A percentile compares a stretch with the other conserved stretches of the same genome.
phyloP scores from a whole-genome alignment of 192 early-diverging fungal species.

The Backusella tuberculispora region DNA sequence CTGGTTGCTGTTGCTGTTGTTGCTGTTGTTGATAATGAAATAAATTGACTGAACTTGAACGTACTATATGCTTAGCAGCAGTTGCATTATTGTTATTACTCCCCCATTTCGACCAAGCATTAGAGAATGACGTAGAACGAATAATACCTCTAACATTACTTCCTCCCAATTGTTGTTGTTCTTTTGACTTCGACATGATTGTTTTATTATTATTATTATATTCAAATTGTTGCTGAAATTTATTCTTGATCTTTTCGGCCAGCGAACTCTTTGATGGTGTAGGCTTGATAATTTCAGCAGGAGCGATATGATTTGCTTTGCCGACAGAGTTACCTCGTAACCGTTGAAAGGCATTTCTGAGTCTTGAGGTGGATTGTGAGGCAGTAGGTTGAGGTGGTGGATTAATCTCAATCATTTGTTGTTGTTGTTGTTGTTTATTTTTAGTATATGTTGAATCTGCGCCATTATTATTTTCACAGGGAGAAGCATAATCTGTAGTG shows the following conservation, averaged over 20 bases:
- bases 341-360: conserved; percentile 12
- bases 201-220: conserved; percentile 3
- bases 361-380: neutral
- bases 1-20: too few relatives aligned
- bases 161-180: neutral
- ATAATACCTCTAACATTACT: neutral
- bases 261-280: conserved; percentile 2
- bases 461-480: too few relatives aligned
- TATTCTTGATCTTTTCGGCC: conserved; percentile 19
- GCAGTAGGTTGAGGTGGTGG: conserved; percentile 14
- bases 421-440: neutral
- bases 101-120: conserved; percentile 1
- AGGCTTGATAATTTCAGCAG: conserved; percentile 7
- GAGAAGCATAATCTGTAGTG: neutral
- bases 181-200: neutral
- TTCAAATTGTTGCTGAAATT: conserved; percentile 12
- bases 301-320: neutral
- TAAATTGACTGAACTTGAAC: neutral
- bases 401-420: neutral
- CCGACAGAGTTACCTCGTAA: neutral
- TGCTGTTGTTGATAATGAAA: neutral
- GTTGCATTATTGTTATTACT: neutral
- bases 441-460: too few relatives aligned
- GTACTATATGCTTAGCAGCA: too few relatives aligned
- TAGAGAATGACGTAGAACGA: conserved; percentile 6